These are phyloP conservation scores for Porpolomopsis calyptriformis DNA, from an alignment of 768 basidiomycete genomes.

Conservation along the genomic window DNA sequence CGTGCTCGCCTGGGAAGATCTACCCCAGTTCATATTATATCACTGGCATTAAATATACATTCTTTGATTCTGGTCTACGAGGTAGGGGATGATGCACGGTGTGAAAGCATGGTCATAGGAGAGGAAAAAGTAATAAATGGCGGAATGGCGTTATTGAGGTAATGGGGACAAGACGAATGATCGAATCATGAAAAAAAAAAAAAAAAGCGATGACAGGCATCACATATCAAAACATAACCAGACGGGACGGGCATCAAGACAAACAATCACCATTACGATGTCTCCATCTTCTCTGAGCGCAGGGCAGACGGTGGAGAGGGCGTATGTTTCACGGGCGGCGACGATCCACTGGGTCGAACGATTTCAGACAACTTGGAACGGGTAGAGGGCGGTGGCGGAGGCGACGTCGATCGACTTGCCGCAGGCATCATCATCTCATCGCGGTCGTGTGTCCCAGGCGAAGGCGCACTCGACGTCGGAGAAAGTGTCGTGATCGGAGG, in stretches of 20 bases:
- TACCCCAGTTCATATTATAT: no score
- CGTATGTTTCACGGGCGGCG: slow-evolving; percentile 41
- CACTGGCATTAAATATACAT: no score
- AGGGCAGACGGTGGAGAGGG: slow-evolving; percentile 46
- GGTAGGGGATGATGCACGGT: no score
- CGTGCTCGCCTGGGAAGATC: no score
- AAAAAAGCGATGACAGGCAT: no score
- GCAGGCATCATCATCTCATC: slow-evolving; percentile 50
- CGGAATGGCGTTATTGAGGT: no score
- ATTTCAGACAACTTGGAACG: slow-evolving; percentile 45
- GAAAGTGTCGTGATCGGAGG: slow-evolving; percentile 66
- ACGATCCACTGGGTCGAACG: slow-evolving; percentile 38
- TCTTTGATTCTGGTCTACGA: no score
- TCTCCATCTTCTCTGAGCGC: slow-evolving; percentile 9
- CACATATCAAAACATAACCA: neutral
- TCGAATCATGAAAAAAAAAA: no score
- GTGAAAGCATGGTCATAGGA: no score
- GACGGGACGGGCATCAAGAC: neutral
- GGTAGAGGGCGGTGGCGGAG: no score
- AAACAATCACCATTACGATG: neutral
- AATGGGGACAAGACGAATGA: no score
- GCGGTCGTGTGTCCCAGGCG: slow-evolving; percentile 33
- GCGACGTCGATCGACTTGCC: slow-evolving; percentile 38
- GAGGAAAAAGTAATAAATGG: no score
- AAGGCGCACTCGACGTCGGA: slow-evolving; percentile 46